phyloP scores from a whole-genome alignment of 1,284 basidiomycete genomes.

The Moesziomyces sp. region DNA sequence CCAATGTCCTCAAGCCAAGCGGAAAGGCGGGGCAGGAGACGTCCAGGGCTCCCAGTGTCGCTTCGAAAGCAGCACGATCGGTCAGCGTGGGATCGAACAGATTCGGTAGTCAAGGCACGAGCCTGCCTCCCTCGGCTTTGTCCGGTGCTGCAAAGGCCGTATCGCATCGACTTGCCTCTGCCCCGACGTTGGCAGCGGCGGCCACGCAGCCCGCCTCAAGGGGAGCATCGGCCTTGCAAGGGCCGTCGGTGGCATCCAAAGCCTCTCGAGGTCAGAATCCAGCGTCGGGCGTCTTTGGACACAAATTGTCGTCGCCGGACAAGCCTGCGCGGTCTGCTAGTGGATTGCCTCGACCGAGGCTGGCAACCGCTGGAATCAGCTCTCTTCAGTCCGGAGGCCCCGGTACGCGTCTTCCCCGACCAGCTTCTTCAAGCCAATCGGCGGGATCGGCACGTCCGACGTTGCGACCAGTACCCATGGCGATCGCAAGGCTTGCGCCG shows the following conservation, averaged over 20 bases:
- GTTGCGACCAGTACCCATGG: conserved; percentile 36
- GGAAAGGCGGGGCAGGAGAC: neutral
- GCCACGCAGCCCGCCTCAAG: conserved; percentile 2
- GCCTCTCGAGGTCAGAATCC: conserved; percentile 26
- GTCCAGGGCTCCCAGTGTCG: conserved; percentile 21
- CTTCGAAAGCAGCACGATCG: conserved; percentile 24
- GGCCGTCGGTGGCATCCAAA: conserved; percentile 33
- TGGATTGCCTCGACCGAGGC: conserved; percentile 32
- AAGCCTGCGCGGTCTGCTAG: conserved; percentile 28
- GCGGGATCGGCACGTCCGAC: conserved; percentile 1
- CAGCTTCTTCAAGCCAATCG: conserved; percentile 14
- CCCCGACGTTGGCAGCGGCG: neutral
- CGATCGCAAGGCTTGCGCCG: conserved; percentile 32
- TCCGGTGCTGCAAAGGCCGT: conserved; percentile 7
- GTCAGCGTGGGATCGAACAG: conserved; percentile 18
- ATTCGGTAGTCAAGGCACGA: conserved; percentile 15
- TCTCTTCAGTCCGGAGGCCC: conserved; percentile 11
- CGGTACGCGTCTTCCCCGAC: conserved; percentile 35
- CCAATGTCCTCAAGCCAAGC: conserved; percentile 4
- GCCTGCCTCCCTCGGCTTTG: conserved; percentile 20
- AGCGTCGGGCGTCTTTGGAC: conserved; percentile 20
- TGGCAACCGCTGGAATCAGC: conserved; percentile 1
- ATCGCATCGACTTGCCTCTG: neutral
- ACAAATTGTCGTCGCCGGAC: conserved; percentile 16
- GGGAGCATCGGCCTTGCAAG: conserved; percentile 4